These are phyloP conservation scores for Ammopiptanthus mongolicus DNA, from an alignment of 306 rosid genomes.

Conservation along the genomic window DNA sequence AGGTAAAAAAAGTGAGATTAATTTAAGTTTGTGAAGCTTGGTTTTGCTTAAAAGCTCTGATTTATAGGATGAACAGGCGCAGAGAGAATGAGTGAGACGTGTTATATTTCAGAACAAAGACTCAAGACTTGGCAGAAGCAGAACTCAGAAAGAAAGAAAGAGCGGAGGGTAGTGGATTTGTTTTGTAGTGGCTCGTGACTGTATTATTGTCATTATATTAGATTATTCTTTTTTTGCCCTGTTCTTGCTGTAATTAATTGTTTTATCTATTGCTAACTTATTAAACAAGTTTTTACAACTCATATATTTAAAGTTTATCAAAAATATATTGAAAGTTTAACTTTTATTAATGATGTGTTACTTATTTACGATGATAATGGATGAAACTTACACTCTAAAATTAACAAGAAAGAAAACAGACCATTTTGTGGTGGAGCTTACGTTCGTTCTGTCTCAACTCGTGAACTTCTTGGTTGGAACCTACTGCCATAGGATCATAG, in stretches of 20 bases:
- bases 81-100: neutral
- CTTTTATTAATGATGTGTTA: neutral
- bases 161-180: conserved; percentile 24
- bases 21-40: conserved; percentile 10
- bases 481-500: neutral
- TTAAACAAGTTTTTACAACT: neutral
- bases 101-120: neutral
- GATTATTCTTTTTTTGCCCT: neutral
- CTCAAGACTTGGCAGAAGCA: neutral
- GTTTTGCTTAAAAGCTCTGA: conserved; percentile 24
- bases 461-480: neutral
- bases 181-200: conserved; percentile 48
- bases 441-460: conserved; percentile 1
- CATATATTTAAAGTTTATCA: too few relatives aligned
- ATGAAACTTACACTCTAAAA: neutral
- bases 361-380: neutral
- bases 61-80: conserved; percentile 3
- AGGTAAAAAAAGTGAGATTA: neutral
- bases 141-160: neutral
- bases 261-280: too few relatives aligned
- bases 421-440: neutral
- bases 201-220: conserved; percentile 22
- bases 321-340: neutral
- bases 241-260: neutral
- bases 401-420: neutral